These are phyloP conservation scores for Hymenoscyphus albidus DNA, from an alignment of 2,329 filamentous ascomycete species.

Conservation along the genomic window DNA sequence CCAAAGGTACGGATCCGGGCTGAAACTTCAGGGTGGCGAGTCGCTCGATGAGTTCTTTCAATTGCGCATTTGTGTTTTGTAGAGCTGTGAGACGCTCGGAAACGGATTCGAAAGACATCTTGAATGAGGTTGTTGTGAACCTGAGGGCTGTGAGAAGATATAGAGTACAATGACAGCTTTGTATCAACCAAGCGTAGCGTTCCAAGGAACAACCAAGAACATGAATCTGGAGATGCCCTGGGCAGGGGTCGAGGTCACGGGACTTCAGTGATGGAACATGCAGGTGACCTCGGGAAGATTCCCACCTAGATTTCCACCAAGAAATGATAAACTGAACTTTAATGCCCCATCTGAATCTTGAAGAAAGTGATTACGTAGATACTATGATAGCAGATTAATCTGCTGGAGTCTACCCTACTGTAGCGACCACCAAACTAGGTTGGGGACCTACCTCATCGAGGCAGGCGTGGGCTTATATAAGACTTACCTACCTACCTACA, in stretches of 20 bases:
- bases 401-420: too few relatives aligned
- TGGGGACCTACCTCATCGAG: not conserved
- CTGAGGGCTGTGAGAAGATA: not conserved
- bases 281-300: too few relatives aligned
- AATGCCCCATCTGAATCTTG: too few relatives aligned
- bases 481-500: not conserved
- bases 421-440: too few relatives aligned
- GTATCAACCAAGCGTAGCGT: not conserved
- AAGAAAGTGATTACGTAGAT: not conserved
- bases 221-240: too few relatives aligned
- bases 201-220: too few relatives aligned
- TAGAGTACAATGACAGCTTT: not conserved
- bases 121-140: not conserved
- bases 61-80: slow-evolving; percentile 58
- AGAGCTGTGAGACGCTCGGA: slow-evolving; percentile 56
- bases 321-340: too few relatives aligned
- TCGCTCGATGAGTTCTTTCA: slow-evolving; percentile 56
- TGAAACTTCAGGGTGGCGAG: slow-evolving; percentile 56
- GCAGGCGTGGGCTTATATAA: not conserved
- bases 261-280: too few relatives aligned
- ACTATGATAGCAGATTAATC: too few relatives aligned
- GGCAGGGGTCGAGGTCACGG: too few relatives aligned
- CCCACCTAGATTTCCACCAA: too few relatives aligned
- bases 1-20: slow-evolving; percentile 53
- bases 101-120: slow-evolving; percentile 58